phyloP scores from a whole-genome alignment of 306 rosid species.

The Aeschynomene evenia region DNA sequence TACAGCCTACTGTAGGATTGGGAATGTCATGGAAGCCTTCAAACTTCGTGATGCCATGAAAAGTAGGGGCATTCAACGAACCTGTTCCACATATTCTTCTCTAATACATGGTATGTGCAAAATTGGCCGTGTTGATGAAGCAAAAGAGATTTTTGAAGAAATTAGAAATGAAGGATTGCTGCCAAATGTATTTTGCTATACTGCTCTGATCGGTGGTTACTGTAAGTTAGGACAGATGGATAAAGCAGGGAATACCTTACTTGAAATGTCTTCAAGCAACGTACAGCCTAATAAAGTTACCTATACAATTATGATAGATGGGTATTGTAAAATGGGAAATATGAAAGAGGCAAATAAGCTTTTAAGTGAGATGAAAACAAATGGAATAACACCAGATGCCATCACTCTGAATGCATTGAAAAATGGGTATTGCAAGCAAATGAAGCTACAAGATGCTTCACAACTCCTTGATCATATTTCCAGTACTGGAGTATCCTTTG shows the following conservation, averaged over 20 bases:
- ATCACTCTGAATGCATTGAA: constrained; percentile 49
- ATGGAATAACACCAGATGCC: constrained; percentile 56
- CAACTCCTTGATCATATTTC: constrained; percentile 39
- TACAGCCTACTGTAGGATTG: constrained; percentile 47
- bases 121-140: constrained; percentile 55
- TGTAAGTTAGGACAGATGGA: constrained; percentile 72
- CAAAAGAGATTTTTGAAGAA: constrained; percentile 51
- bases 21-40: constrained; percentile 54
- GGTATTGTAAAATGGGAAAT: constrained; percentile 67
- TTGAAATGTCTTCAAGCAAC: constrained; percentile 48
- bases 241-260: constrained; percentile 37
- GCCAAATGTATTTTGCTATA: constrained; percentile 64
- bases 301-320: constrained; percentile 68
- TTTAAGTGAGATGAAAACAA: constrained; percentile 51
- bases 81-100: constrained; percentile 64
- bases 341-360: constrained; percentile 55
- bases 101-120: constrained; percentile 71
- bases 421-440: constrained; percentile 50
- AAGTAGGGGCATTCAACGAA: constrained; percentile 49
- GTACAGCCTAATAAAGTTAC: constrained; percentile 64
- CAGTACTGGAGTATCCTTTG: constrained; percentile 36
- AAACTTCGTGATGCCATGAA: constrained; percentile 56
- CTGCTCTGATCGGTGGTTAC: constrained; percentile 74
- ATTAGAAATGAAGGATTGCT: constrained; percentile 59
- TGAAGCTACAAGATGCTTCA: constrained; percentile 43